phyloP scores from a whole-genome alignment of 1,284 basidiomycete genomes.

The Heterobasidion irregulare region DNA sequence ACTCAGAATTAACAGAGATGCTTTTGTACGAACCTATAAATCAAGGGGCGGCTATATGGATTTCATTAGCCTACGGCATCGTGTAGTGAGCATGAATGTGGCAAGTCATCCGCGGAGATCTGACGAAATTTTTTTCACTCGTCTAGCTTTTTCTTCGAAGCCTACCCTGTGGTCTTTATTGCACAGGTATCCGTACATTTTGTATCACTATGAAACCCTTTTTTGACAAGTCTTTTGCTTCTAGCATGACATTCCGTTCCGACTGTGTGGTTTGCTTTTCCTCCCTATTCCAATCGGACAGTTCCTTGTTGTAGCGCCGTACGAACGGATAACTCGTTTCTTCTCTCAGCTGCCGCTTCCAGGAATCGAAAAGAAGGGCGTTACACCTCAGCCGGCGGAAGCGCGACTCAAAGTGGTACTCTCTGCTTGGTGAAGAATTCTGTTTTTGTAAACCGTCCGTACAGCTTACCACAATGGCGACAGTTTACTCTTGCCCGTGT shows the following conservation, averaged over 20 bases:
- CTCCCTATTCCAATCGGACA: constrained; percentile 14
- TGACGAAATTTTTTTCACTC: too few species aligned
- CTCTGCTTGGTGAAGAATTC: constrained; percentile 8
- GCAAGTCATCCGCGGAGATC: too few species aligned
- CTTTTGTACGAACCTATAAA: constrained; percentile 18
- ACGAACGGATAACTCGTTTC: constrained; percentile 1
- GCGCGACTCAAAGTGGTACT: constrained; percentile 11
- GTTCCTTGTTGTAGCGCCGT: constrained; percentile 8
- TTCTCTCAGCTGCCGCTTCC: constrained; percentile 13
- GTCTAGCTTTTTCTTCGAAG: constrained; percentile 19
- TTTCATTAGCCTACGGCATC: constrained; percentile 19
- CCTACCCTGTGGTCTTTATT: constrained; percentile 19
- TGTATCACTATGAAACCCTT: neutral
- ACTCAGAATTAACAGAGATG: constrained; percentile 13
- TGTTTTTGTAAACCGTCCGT: too few species aligned
- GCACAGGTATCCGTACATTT: constrained; percentile 10
- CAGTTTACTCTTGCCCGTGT: constrained; percentile 16
- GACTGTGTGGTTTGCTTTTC: constrained; percentile 15
- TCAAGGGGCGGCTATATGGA: constrained; percentile 19
- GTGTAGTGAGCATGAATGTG: constrained; percentile 15
- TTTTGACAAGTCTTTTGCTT: neutral
- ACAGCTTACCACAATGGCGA: neutral
- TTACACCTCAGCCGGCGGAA: constrained; percentile 9
- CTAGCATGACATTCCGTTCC: constrained; percentile 15
- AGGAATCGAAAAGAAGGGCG: constrained; percentile 10